Evolutionary conservation across 345 rosid species (phyloP).

Genomic region (Atalantia buxifolia): DNA sequence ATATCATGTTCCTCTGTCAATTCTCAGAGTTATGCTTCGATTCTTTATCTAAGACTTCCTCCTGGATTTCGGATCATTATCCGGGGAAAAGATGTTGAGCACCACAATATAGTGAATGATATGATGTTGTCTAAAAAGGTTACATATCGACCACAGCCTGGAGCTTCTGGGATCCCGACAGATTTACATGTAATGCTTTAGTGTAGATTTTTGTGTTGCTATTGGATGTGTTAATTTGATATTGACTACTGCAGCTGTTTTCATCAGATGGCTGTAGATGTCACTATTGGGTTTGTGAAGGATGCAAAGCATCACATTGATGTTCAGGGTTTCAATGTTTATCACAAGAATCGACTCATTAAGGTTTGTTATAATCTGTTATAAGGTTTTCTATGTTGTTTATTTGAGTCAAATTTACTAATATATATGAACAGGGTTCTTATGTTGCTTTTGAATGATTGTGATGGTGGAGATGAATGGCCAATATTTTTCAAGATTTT

Average conservation of each 20-base stretch:
- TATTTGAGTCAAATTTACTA: not conserved
- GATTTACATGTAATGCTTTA: constrained; percentile 46
- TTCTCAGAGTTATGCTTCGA: constrained; percentile 84
- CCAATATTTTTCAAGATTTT: not conserved
- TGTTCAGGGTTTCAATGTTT: constrained; percentile 92
- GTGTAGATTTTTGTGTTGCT: not conserved
- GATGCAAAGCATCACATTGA: constrained; percentile 86
- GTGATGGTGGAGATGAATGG: not conserved
- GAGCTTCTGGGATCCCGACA: constrained; percentile 46
- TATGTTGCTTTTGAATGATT: not conserved
- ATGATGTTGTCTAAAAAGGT: constrained; percentile 84
- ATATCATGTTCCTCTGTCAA: constrained; percentile 1
- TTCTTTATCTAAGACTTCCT: constrained; percentile 92
- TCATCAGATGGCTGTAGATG: constrained; percentile 70
- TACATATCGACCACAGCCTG: constrained; percentile 75
- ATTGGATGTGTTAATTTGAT: not conserved
- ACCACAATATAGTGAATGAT: constrained; percentile 95
- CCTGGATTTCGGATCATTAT: constrained; percentile 75
- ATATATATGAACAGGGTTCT: not conserved
- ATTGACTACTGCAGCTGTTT: constrained; percentile 22
- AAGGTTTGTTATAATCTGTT: constrained; percentile 47
- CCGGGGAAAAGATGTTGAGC: constrained; percentile 88
- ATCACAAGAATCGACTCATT: constrained; percentile 92
- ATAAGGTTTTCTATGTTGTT: not conserved
- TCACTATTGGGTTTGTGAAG: constrained; percentile 90